phyloP scores from a whole-genome alignment of 345 rosid genomes.

The Rhizophora mangle region DNA sequence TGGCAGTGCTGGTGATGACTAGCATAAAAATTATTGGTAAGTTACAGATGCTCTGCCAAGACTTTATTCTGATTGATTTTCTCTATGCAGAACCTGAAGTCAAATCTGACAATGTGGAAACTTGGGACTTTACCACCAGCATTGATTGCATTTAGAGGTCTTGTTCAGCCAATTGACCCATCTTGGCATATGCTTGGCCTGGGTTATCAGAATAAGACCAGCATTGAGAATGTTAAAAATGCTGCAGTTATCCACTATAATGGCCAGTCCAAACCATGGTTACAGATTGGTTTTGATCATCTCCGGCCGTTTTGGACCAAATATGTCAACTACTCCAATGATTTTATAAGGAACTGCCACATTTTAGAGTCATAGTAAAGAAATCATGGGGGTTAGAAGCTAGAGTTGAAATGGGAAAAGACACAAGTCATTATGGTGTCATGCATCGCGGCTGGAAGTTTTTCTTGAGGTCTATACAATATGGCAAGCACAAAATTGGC shows the following conservation, averaged over 20 bases:
- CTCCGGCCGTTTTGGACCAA: constrained; percentile 98
- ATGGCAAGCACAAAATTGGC: constrained; percentile 27
- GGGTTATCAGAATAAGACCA: constrained; percentile 85
- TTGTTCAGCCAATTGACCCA: constrained; percentile 73
- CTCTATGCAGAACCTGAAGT: constrained; percentile 71
- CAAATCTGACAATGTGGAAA: constrained; percentile 93
- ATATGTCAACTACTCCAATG: constrained; percentile 82
- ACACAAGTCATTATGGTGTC: constrained; percentile 22
- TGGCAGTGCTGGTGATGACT: background rate
- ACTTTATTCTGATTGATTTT: constrained; percentile 18
- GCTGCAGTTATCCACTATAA: constrained; percentile 97
- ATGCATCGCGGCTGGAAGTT: constrained; percentile 20
- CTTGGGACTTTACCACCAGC: constrained; percentile 99
- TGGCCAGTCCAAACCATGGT: constrained; percentile 98
- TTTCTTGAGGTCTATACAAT: constrained; percentile 21
- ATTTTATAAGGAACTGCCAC: constrained; percentile 89
- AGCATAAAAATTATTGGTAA: constrained; percentile 6
- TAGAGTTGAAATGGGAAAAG: constrained; percentile 28
- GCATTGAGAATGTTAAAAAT: constrained; percentile 52
- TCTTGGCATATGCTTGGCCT: constrained; percentile 99
- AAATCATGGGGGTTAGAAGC: constrained; percentile 28
- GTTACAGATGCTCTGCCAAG: background rate
- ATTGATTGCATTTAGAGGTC: constrained; percentile 87
- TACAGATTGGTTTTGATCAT: constrained; percentile 92
- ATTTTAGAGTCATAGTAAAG: constrained; percentile 70